phyloP scores from a whole-genome alignment of 1,284 basidiomycete genomes.

The Porodaedalea pini region DNA sequence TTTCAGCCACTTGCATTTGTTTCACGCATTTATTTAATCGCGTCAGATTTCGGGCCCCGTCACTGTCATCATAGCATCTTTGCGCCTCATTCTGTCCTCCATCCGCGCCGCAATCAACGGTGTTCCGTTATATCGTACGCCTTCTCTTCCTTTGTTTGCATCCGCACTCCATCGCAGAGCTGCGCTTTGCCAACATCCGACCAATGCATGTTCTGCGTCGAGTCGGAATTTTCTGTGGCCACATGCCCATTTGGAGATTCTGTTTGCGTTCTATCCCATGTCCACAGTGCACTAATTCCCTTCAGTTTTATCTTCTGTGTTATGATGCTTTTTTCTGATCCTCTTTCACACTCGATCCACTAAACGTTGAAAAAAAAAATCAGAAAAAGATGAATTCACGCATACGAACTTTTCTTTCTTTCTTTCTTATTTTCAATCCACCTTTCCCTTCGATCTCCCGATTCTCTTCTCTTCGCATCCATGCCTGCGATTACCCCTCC shows the following conservation, averaged over 20 bases:
- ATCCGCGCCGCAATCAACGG: neutral
- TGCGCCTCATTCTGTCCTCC: neutral
- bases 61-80: slow-evolving; percentile 12
- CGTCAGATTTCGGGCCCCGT: slow-evolving; percentile 5
- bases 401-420: neutral
- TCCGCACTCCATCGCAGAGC: slow-evolving; percentile 10
- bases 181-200: slow-evolving; percentile 8
- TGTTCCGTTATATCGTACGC: neutral
- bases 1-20: slow-evolving; percentile 9
- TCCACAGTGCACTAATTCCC: slow-evolving; percentile 11
- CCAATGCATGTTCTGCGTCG: neutral
- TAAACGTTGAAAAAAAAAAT: slow-evolving; percentile 21
- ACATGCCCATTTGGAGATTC: neutral
- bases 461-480: neutral
- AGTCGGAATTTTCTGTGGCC: slow-evolving; percentile 8
- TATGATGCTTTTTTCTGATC: slow-evolving; percentile 14
- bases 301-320: slow-evolving; percentile 8
- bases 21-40: slow-evolving; percentile 13
- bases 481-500: neutral
- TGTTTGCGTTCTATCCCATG: neutral
- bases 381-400: slow-evolving; percentile 14
- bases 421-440: neutral
- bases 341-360: slow-evolving; percentile 1
- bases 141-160: neutral
- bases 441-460: neutral